These are phyloP conservation scores for Kwoniella botswanensis DNA, from an alignment of 768 basidiomycete genomes.

Conservation along the genomic window DNA sequence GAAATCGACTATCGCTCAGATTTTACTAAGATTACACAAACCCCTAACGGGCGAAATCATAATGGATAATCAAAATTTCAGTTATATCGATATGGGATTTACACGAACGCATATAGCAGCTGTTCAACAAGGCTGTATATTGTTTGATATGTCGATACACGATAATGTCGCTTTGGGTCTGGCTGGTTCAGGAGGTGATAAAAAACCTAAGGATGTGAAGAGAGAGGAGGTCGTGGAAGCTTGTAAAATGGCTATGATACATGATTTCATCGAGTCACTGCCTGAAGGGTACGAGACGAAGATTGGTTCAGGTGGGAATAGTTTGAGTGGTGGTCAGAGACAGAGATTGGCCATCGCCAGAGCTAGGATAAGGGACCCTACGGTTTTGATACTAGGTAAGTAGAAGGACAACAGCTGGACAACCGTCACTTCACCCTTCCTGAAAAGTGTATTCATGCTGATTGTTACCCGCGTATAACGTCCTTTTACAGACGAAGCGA, in stretches of 20 bases:
- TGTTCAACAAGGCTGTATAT: constrained; percentile 75
- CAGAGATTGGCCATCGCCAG: constrained; percentile 89
- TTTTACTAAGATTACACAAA: constrained; percentile 74
- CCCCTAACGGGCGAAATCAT: constrained; percentile 69
- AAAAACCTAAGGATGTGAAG: constrained; percentile 64
- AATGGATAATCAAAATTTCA: constrained; percentile 81
- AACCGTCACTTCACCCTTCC: too few relatives aligned
- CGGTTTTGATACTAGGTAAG: constrained; percentile 84
- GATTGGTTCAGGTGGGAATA: constrained; percentile 74
- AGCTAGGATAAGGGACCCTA: constrained; percentile 81
- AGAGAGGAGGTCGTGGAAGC: constrained; percentile 77
- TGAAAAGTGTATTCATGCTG: not conserved
- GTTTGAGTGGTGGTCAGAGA: constrained; percentile 86
- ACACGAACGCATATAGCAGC: constrained; percentile 72
- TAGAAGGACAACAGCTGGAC: not conserved
- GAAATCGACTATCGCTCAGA: constrained; percentile 72
- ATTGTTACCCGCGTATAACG: not conserved
- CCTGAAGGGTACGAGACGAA: constrained; percentile 86
- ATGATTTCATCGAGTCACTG: constrained; percentile 83
- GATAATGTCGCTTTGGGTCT: constrained; percentile 85
- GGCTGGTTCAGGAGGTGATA: constrained; percentile 60
- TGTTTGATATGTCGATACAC: constrained; percentile 78
- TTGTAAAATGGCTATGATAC: constrained; percentile 80
- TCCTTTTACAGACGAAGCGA: constrained; percentile 61
- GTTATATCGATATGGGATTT: constrained; percentile 74